phyloP scores from a whole-genome alignment of 495 filamentous ascomycete species.

The Aspergillus panamensis region DNA sequence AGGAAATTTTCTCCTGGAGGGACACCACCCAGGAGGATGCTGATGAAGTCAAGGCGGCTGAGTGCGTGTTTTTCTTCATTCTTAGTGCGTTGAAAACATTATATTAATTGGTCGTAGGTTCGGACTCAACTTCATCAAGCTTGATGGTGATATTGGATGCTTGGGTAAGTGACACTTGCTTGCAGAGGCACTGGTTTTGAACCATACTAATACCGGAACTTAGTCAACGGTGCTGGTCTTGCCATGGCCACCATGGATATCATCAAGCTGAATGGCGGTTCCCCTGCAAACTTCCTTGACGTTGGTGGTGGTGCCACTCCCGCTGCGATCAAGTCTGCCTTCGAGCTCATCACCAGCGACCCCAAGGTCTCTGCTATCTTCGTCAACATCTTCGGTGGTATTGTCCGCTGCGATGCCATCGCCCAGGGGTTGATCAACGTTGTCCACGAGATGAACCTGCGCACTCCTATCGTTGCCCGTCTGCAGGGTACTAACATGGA shows the following conservation, averaged over 20 bases:
- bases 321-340: constrained; percentile 93
- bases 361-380: constrained; percentile 98
- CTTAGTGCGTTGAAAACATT: neutral
- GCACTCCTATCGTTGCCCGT: constrained; percentile 93
- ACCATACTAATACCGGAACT: constrained; percentile 21
- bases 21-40: constrained; percentile 93
- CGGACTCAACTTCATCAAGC: constrained; percentile 99
- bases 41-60: constrained; percentile 93
- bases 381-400: constrained; percentile 99
- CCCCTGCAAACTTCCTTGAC: constrained; percentile 97
- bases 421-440: constrained; percentile 93
- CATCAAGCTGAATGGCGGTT: constrained; percentile 98
- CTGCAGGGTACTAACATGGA: constrained; percentile 99
- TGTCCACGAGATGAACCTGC: constrained; percentile 87
- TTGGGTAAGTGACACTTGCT: constrained; percentile 55
- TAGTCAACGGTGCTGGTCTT: constrained; percentile 94
- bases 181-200: neutral
- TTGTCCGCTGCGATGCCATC: constrained; percentile 96
- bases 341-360: constrained; percentile 97
- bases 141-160: constrained; percentile 98
- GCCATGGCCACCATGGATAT: constrained; percentile 99
- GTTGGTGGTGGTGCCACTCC: constrained; percentile 97
- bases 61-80: constrained; percentile 46
- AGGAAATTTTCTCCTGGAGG: constrained; percentile 91
- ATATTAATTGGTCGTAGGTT: constrained; percentile 38